Percentiles rank a stretch among this genome's conserved stretches.
These are phyloP conservation scores for Candida dubliniensis DNA, from an alignment of 1,139 yeast genomes.

Conservation along the genomic window DNA sequence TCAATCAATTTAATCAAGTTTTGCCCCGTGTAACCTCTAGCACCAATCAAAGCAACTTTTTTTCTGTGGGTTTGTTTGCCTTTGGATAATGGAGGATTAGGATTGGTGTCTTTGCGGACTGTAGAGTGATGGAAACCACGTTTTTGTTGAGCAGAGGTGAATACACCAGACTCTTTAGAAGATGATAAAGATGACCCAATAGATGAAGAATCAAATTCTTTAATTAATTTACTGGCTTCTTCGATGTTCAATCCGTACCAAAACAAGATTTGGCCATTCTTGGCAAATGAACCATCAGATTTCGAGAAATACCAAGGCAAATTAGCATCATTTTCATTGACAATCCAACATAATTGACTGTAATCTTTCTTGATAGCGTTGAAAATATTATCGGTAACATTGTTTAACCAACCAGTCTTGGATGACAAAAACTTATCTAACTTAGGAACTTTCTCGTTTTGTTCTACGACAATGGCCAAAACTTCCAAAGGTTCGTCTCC, in stretches of 20 bases:
- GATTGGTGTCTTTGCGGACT: constrained; percentile 49
- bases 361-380: constrained; percentile 76
- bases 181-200: constrained; percentile 40
- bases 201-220: constrained; percentile 52
- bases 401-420: constrained; percentile 94
- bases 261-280: constrained; percentile 85
- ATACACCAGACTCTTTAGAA: constrained; percentile 42
- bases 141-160: constrained; percentile 38
- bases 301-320: constrained; percentile 89
- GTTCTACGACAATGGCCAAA: constrained; percentile 71
- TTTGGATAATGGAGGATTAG: constrained; percentile 68
- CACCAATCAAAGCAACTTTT: constrained; percentile 92
- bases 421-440: constrained; percentile 87
- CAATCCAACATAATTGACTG: constrained; percentile 78
- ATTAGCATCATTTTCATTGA: constrained; percentile 86
- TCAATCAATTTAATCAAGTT: constrained; percentile 85
- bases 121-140: constrained; percentile 36
- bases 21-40: constrained; percentile 97
- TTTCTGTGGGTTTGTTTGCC: constrained; percentile 63
- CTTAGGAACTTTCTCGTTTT: constrained; percentile 53
- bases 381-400: constrained; percentile 94
- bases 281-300: constrained; percentile 91
- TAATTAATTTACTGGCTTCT: constrained; percentile 64
- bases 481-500: constrained; percentile 97
- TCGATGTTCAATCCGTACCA: constrained; percentile 87